Base-by-base conservation (phyloP, 2,329 filamentous ascomycete species). In the Microcyclosporella mali region DNA sequence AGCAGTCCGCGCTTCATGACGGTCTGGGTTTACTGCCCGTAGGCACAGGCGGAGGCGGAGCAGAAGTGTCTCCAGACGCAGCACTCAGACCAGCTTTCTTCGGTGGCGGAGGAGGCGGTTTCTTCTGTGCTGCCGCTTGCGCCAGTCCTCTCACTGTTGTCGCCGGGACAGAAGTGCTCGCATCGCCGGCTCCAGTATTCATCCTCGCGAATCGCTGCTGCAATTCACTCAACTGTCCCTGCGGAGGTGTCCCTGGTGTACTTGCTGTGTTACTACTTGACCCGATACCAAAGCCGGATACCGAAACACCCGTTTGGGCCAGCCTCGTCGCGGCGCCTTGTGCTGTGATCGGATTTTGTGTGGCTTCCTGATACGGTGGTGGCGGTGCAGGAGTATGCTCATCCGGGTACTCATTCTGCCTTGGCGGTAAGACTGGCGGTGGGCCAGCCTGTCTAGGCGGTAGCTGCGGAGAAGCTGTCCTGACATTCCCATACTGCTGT, bases 231-330 rank as follows among this genome's bases (percentile, higher is more conserved):
- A 87, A 65, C 33, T 81, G 79, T 25, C 67, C 57, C 53, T 56
- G 47, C 50, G 52, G 58, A 55, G 43, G 40, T n/a, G n/a, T n/a
- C n/a, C n/a, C n/a, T n/a, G n/a, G n/a, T n/a, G n/a, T n/a, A n/a
- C n/a, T n/a, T n/a, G n/a, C n/a, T n/a, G n/a, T n/a, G n/a, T n/a
- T n/a, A n/a, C n/a, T n/a, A n/a, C n/a, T 44, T 41, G 32, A 31
- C 33, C 53, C 81, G 47, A 94, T 94, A 4, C 84, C 84, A 3
- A 95, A 70, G 0, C 77, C 84, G 0, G 88, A 83, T 0, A 95
- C 86, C 0, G 82, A 85, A 4, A 95, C 73, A 1, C 88, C 88
- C 1, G 85, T 82, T 29, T 79, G 75, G 9, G 81, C 78, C 7
- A 95, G 72, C 32, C 86, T 75, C 45, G 69, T 73, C 42, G 83